Evolutionary conservation across 768 basidiomycete species (phyloP), one percentile per base, ranked within the genome.

Genomic region (Rhodotorula graminis): DNA sequence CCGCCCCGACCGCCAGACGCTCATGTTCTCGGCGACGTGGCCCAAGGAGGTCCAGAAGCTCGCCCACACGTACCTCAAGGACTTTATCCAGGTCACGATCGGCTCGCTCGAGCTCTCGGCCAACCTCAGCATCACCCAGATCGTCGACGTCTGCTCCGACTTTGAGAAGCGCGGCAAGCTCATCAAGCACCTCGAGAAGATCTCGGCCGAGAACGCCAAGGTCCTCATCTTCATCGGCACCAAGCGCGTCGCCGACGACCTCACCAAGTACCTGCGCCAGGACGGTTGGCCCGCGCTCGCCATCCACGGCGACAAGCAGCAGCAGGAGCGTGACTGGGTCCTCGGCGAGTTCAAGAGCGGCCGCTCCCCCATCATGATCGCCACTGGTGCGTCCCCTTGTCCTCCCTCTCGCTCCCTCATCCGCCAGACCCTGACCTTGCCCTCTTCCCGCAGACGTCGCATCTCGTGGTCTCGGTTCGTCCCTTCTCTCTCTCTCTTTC

Each of bases 261-360:
- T 99, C 78, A 99, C 96, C 29, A 98, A 97, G 68, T 94, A 93
- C 79, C 85, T 99, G 69, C 90, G 96, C 70, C 90, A 91, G 85
- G 96, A 99, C 79, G 96, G 96, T 23, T 99, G 96, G 96, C 96
- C 96, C n/a, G 96, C 96, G 23, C 84, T 99, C 50, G 95, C 96
- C 47, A 62, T 62, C 49, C 96, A 99, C 80, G 96, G 96, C 79
- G 96, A 99, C 84, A 99, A 99, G 83, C 93, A 93, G 84, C 93
- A 96, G 91, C 94, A 80, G 77, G 96, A 99, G 84, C 94, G 96
- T 84, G 96, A 99, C 80, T 99, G 96, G 96, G 66, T 72, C 12
- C 63, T 72, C 53, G 67, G 66, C 56, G 66, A 72, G 84, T 99
- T 99, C 86, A 98, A 98, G 84, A 90, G 92, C 67, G 93, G 96